Conservation (phyloP, 345 rosid genomes). For the Pelargonium nanum region DNA sequence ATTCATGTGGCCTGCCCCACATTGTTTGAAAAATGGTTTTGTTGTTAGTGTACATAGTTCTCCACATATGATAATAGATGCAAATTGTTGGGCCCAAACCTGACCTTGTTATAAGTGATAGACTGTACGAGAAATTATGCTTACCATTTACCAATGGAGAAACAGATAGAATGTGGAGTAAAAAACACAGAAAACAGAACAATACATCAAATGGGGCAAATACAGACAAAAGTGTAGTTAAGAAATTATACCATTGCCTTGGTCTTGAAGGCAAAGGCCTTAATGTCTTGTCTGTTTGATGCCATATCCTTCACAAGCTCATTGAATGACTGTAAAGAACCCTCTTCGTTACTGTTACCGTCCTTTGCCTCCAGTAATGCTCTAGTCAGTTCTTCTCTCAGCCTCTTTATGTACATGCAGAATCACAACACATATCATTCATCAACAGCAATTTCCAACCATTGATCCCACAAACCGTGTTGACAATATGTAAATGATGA, state of each 20-base stretch:
- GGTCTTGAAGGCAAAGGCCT: slow-evolving; percentile 62
- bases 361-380: slow-evolving; percentile 61
- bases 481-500: slow-evolving; percentile 12
- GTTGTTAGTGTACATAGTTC: too few relatives aligned
- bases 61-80: too few relatives aligned
- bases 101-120: too few relatives aligned
- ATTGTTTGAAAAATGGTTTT: too few relatives aligned
- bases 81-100: too few relatives aligned
- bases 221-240: background rate
- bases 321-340: slow-evolving; percentile 49
- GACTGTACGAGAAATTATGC: background rate
- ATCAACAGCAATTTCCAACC: slow-evolving; percentile 3
- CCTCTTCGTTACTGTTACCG: slow-evolving; percentile 25
- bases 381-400: slow-evolving; percentile 66
- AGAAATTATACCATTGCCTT: slow-evolving; percentile 58
- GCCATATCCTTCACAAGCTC: slow-evolving; percentile 65
- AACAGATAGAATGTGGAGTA: background rate
- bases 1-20: too few relatives aligned
- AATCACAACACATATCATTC: slow-evolving; percentile 2
- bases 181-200: background rate
- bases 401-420: slow-evolving; percentile 38
- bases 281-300: slow-evolving; percentile 50
- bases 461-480: slow-evolving; percentile 12
- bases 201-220: background rate
- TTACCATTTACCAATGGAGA: too few relatives aligned